Evolutionary conservation across 805 yeast species (phyloP).

Genomic region (Cyberlindnera xylosilytica): DNA sequence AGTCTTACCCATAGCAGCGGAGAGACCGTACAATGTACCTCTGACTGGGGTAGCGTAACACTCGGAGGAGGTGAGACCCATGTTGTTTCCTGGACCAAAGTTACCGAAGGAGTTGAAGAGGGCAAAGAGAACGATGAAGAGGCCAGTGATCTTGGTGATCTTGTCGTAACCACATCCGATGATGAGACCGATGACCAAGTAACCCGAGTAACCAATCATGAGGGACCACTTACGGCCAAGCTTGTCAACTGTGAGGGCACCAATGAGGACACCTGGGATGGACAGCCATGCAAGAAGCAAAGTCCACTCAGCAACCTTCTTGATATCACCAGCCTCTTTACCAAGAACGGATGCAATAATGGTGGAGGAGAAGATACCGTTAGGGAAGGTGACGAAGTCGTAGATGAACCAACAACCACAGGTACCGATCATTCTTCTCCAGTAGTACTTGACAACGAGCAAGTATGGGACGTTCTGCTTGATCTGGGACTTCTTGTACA

Average conservation of each 20-base stretch:
- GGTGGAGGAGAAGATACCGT: constrained; percentile 64
- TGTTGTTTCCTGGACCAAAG: constrained; percentile 75
- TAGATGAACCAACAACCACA: constrained; percentile 77
- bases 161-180: constrained; percentile 63
- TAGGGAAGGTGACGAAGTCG: constrained; percentile 80
- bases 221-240: constrained; percentile 72
- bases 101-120: constrained; percentile 68
- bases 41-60: constrained; percentile 73
- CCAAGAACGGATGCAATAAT: constrained; percentile 55
- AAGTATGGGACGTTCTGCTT: constrained; percentile 53
- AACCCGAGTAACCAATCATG: constrained; percentile 69
- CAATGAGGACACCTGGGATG: constrained; percentile 70
- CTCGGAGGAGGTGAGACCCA: constrained; percentile 68
- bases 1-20: constrained; percentile 79
- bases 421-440: constrained; percentile 67
- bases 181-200: constrained; percentile 66
- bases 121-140: constrained; percentile 72
- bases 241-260: constrained; percentile 60
- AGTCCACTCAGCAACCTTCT: constrained; percentile 69
- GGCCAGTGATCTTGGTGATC: constrained; percentile 52
- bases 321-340: constrained; percentile 36
- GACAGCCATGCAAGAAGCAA: constrained; percentile 61
- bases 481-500: constrained; percentile 64
- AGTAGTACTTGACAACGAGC: constrained; percentile 61
- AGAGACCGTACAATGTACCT: constrained; percentile 70